Evolutionary conservation across 306 rosid genomes (phyloP), one percentile per base, ranked within the genome.

Genomic region (Trichosanthes truncata): DNA sequence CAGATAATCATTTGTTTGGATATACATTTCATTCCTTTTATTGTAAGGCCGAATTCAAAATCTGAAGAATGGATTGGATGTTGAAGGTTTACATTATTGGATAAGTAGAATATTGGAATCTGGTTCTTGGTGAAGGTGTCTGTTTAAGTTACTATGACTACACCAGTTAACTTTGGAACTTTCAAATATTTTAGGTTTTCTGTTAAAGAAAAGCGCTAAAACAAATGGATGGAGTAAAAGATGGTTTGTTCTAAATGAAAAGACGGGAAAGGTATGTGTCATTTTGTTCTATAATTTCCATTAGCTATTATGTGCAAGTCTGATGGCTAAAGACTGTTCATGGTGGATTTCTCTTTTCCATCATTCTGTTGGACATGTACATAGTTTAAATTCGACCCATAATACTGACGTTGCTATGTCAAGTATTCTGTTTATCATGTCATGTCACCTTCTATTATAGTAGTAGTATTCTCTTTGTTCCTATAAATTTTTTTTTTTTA

Each of bases 221-320:
- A 90, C 92, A 80, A 91, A 84, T 84, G 98, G 94, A 29, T 94
- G 98, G 98, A 93, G 91, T 89, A 85, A 84, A 84, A 89, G 97
- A 81, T 95, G 99, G 99, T 95, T 95, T 89, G 99, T 93, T 78
- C 85, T 95, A 65, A 95, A 95, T 82, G 97, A 89, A 83, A 95
- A 95, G 87, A 89, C 97, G 0, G 98, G 98, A 80, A 95, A 95
- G 98, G 98, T 95, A 68, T 80, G 91, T 78, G 21, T 41, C 36
- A 23, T 77, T 41, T 60, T 60, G 45, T 49, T 74, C 9, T 51
- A 74, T 49, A 8, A 48, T 74, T 51, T 51, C 62, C 12, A 48
- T 29, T 49, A 21, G 76, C 76, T 71, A 74, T 29, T 51, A 74
- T 51, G 26, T 74, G 46, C 12, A 23, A 10, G 0, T 73, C 43